Base-by-base conservation (phyloP, 345 rosid species). In the Zanthoxylum bungeanum region DNA sequence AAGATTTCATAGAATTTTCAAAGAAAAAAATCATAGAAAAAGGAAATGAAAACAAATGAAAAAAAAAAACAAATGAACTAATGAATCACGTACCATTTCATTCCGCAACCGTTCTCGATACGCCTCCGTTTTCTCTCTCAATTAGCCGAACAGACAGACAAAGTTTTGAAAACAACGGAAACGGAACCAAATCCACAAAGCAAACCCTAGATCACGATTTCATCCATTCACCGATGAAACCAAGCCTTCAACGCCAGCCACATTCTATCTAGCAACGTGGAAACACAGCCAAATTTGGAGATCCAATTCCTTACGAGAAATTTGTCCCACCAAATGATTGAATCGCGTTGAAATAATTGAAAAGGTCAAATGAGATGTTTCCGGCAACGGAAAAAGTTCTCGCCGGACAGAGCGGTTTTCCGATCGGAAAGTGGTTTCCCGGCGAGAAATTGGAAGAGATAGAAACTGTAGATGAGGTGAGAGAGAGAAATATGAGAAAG, bases 201-300 rank as follows among this genome's bases (percentile, higher is more conserved):
- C 80, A 79, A 86, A 85, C 87, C 89, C 94, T 89, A 93, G 89
- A 87, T 88, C 91, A 86, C 86, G 89, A 83, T 84, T 78, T 83
- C 25, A 67, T 27, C 53, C 82, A 28, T 72, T 25, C 2, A 58
- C 40, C 64, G 76, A 71, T 79, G 85, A 79, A 68, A 59, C 55
- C 70, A 66, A 68, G 72, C 77, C 77, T 64, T 72, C 69, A 82
- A 60, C 59, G 62, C 60, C 78, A 83, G 46, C 97, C 95, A 91
- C 99, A 96, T 96, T 96, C 87, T 69, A 80, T 46, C 50, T 67
- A 76, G 82, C 76, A 60, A 74, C 73, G 60, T 56, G 70, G 66
- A 73, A 71, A 76, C 86, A 60, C 70, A 40, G 85, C 72, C 88
- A 78, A 78, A 76, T 77, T n/a, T 64, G 70, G 88, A 92, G 97